Base-by-base conservation (phyloP, 495 filamentous ascomycete species). In the Penicillium roqueforti region DNA sequence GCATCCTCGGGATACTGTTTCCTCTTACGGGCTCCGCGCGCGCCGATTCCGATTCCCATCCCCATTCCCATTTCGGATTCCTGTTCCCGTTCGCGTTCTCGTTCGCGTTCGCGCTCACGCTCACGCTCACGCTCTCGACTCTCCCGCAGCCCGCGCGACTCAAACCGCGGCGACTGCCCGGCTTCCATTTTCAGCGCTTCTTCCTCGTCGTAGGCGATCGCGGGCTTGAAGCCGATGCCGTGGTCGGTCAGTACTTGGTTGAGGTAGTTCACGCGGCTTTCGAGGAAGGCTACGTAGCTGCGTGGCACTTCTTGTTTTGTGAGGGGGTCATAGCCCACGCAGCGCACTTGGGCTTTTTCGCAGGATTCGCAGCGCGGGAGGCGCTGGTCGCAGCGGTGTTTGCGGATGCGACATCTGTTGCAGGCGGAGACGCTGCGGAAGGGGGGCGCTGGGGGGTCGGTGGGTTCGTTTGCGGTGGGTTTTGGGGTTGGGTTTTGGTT, bases 361-460 rank as follows among this genome's bases (percentile, higher is more conserved):
- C 92, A 97, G 50, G 87, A 85, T 39, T 87, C 81, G 70, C 92
- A 97, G 51, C 86, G 87, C 5, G 92, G 92, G 41, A 97, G 77
- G 46, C 84, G 82, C 74, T 95, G 90, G 67, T 97, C 92, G 67
- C 92, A 97, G 29, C 89, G 81, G 61, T 97, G 96, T 72, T 97
- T 97, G 56, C 92, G 83, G 58, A 91, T 72, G 9, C 92, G 84
- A 64, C 92, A 97, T 20, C 92, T 82, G 69, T 96, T 92, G 68
- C 92, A 97, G 47, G 92, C 92, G 58, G 87, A 92, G 56, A 97
- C 92, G 66, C 95, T 96, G 60, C 91, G 85, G 68, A 96, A 96
- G 14, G 83, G 79, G 13, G 83, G 82, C 41, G 68, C 69, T 40
- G 61, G 53, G 22, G 67, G 26, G 6, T 28, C 25, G 16, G 36